These are phyloP conservation scores for Saposhnikovia divaricata DNA, from an alignment of 129 eudicot species.

Conservation along the genomic window DNA sequence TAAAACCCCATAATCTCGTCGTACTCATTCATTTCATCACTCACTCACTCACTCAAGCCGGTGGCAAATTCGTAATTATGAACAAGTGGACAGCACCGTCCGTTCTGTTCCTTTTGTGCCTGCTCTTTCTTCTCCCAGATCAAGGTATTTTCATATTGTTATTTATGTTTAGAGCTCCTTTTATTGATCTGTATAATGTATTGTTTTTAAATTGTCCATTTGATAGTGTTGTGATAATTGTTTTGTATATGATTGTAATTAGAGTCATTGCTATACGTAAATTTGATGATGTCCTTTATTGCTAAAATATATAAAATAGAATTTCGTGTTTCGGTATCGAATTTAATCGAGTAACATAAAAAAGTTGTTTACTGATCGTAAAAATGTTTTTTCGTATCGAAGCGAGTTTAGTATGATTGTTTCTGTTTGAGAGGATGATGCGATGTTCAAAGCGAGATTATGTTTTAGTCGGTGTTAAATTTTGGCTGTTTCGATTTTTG, in stretches of 20 bases:
- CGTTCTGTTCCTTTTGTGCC: constrained; percentile 62
- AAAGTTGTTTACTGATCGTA: neutral
- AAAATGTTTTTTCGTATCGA: neutral
- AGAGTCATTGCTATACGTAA: neutral
- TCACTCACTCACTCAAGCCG: neutral
- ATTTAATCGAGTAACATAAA: neutral
- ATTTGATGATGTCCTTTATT: neutral
- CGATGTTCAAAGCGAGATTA: neutral
- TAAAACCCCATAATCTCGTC: neutral
- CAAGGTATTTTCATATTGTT: neutral
- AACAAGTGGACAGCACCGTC: constrained; percentile 78
- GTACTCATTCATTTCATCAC: neutral
- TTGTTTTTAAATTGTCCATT: neutral
- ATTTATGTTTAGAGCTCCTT: neutral
- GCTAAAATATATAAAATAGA: no score
- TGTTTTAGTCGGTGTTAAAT: neutral
- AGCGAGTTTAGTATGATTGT: neutral
- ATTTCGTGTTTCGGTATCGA: neutral
- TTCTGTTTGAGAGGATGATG: neutral
- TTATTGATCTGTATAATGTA: neutral
- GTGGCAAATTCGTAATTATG: constrained; percentile 30
- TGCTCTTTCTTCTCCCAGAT: constrained; percentile 90
- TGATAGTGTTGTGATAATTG: neutral
- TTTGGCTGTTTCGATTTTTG: neutral
- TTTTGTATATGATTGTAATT: neutral